Evolutionary conservation across 257 asterid species (phyloP).

Genomic region (Solanum virginianum): DNA sequence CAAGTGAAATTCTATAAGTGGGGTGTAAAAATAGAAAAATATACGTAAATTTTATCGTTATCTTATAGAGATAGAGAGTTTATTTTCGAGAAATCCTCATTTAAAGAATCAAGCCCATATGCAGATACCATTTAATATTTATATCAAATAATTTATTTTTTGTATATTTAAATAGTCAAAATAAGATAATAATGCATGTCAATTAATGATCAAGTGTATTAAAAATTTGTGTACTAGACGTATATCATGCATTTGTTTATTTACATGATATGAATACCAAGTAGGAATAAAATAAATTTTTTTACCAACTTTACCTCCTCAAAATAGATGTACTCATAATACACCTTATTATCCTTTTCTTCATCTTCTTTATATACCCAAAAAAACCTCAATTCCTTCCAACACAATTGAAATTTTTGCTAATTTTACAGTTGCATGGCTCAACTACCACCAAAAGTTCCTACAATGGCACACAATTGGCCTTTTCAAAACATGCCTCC

Average conservation of each 20-base stretch:
- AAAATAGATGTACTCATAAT: neutral
- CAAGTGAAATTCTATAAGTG: no score
- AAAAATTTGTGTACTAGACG: neutral
- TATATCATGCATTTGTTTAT: neutral
- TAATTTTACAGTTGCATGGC: constrained; percentile 41
- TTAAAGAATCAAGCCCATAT: no score
- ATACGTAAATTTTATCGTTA: no score
- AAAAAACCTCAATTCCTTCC: neutral
- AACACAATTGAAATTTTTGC: neutral
- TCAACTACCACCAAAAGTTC: constrained; percentile 72
- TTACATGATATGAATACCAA: neutral
- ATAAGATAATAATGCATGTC: neutral
- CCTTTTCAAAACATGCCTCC: constrained; percentile 43
- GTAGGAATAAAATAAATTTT: neutral
- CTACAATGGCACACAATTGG: constrained; percentile 59
- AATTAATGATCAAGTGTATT: neutral
- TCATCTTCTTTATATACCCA: neutral
- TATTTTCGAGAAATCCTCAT: no score
- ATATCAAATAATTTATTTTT: no score
- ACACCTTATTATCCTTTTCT: neutral
- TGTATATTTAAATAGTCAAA: neutral
- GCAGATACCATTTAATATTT: neutral
- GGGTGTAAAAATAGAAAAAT: no score
- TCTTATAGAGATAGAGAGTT: no score
- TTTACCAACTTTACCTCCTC: neutral